Percentiles rank a stretch among this genome's conserved stretches.
Conservation (phyloP, 495 filamentous ascomycete genomes). For the Delitschia confertaspora region DNA sequence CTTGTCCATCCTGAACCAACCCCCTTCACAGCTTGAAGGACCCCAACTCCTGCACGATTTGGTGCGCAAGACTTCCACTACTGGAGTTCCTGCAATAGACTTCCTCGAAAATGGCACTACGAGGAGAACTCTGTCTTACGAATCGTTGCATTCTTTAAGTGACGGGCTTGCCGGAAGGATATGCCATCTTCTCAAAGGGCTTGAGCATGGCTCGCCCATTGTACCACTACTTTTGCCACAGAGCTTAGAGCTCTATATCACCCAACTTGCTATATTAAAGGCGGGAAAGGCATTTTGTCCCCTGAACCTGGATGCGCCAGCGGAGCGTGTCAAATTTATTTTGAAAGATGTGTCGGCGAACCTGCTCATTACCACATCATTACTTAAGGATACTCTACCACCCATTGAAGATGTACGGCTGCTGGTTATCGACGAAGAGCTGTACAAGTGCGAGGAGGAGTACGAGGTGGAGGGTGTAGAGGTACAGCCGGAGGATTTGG, state of each 20-base stretch:
- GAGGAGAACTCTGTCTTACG: conserved; percentile 45
- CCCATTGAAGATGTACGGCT: conserved; percentile 1
- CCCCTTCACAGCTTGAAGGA: conserved; percentile 46
- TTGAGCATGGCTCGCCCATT: conserved; percentile 32
- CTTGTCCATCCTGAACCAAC: conserved; percentile 58
- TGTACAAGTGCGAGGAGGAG: not conserved
- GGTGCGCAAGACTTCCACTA: conserved; percentile 33
- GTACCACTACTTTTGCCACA: conserved; percentile 67
- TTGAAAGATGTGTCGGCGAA: conserved; percentile 49
- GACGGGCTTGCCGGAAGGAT: conserved; percentile 29
- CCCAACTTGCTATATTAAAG: conserved; percentile 63
- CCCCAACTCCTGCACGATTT: conserved; percentile 61
- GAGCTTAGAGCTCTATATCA: conserved; percentile 59
- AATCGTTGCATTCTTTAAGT: conserved; percentile 48
- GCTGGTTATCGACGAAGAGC: conserved; percentile 14
- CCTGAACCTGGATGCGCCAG: conserved; percentile 59
- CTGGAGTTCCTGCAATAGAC: conserved; percentile 46
- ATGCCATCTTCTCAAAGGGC: not conserved
- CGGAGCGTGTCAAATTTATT: conserved; percentile 65
- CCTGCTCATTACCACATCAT: conserved; percentile 30
- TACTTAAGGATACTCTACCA: conserved; percentile 10
- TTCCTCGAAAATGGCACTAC: conserved; percentile 44
- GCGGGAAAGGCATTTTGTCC: conserved; percentile 75
- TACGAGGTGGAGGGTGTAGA: conserved; percentile 2
- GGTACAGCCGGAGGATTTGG: conserved; percentile 42